These are phyloP conservation scores for Aspergillus funiculosus DNA, from an alignment of 495 filamentous ascomycete genomes.

Conservation along the genomic window DNA sequence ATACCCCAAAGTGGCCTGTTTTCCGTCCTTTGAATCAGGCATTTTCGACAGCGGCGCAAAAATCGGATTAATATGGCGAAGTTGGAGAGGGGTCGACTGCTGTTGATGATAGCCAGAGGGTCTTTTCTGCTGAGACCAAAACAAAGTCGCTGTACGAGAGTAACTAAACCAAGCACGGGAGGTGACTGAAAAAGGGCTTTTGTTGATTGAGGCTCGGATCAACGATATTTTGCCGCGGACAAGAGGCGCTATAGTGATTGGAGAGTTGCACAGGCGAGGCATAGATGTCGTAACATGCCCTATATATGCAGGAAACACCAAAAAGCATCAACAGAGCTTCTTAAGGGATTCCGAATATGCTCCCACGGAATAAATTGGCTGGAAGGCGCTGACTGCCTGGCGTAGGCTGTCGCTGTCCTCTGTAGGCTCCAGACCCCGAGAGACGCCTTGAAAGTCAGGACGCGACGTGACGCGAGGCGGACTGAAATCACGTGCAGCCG, in stretches of 20 bases:
- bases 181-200: not conserved
- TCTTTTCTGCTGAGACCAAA: not conserved
- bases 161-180: not conserved
- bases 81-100: not conserved
- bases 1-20: conserved; percentile 92
- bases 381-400: conserved; percentile 10
- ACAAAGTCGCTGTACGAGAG: not conserved
- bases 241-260: conserved; percentile 18
- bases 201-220: conserved; percentile 13
- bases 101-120: not conserved
- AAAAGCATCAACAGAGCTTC: too few relatives aligned
- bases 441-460: conserved; percentile 20
- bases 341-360: too few relatives aligned
- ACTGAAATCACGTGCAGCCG: conserved; percentile 28
- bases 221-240: conserved; percentile 9
- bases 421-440: conserved; percentile 6
- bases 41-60: conserved; percentile 19
- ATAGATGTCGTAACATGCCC: conserved; percentile 26
- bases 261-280: conserved; percentile 21
- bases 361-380: too few relatives aligned
- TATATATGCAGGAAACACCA: too few relatives aligned
- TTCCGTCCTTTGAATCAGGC: conserved; percentile 43
- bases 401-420: conserved; percentile 8
- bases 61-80: not conserved
- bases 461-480: conserved; percentile 37